These are phyloP conservation scores for Zoysia matrella DNA, from an alignment of 202 grass and related monocot genomes.

Conservation along the genomic window DNA sequence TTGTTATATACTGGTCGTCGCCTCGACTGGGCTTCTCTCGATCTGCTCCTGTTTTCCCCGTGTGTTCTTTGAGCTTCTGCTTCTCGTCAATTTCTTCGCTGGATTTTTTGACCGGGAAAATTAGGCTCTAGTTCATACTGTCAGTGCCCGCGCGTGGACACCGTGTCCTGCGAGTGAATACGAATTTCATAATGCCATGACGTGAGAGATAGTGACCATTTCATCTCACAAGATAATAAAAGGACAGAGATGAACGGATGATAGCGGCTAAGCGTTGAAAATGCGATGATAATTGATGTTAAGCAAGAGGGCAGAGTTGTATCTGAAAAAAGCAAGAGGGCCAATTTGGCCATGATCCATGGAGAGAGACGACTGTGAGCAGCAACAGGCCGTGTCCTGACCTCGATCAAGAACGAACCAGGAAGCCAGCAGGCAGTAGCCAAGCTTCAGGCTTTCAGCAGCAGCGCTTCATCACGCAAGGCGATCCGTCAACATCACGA, in stretches of 20 bases:
- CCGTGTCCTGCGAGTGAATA: not conserved
- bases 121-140: not conserved
- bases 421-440: too few species aligned
- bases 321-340: not conserved
- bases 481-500: too few species aligned
- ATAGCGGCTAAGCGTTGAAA: not conserved
- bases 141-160: not conserved
- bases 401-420: too few species aligned
- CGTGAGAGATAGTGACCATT: not conserved
- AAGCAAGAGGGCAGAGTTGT: not conserved
- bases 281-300: not conserved
- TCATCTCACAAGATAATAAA: not conserved
- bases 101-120: not conserved
- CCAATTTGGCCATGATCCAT: not conserved
- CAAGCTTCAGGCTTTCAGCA: too few species aligned
- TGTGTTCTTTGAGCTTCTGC: not conserved
- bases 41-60: not conserved
- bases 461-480: too few species aligned
- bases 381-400: too few species aligned
- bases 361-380: too few species aligned
- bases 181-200: not conserved
- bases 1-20: not conserved
- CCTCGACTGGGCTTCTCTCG: not conserved
- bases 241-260: not conserved
- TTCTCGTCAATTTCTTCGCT: not conserved